Base-by-base conservation (phyloP, 1,139 yeast species). In the Lodderomyces parapsilosis region DNA sequence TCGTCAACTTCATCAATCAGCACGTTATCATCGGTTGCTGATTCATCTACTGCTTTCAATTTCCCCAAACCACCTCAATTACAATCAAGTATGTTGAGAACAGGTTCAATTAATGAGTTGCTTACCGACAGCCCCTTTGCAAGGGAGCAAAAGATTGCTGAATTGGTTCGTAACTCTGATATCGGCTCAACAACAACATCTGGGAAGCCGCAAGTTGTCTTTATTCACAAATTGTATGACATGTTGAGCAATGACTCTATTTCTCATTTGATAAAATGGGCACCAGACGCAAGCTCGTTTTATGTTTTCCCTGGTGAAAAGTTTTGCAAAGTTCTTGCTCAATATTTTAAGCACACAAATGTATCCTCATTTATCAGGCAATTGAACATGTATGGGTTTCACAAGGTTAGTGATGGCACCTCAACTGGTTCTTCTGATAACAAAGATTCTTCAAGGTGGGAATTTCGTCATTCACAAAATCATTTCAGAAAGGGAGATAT, bases 331-430 rank as follows among this genome's bases (percentile, higher is more conserved):
- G 78, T 80, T 20, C 64, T 85, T 49, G 76, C 86, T 40, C 78
- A 73, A 42, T 85, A 83, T 61, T 85, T 85, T 64, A 85, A 85
- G 57, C 93, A 85, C 59, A 83, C 88, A 34, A 85, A 85, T 56
- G 83, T 84, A 41, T 87, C 91, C 0, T 80, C 87, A n/a, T 85
- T 85, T 60, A 86, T 85, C 22, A 74, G 93, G 43, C 93, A 85
- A 55, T 58, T 85, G 46, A 86, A 85, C 62, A 85, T 85, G 88
- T 85, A 85, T 57, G 93, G 89, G 8, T 84, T 84, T 61, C 91
- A 85, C 58, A 85, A 85, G 60, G 88, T 84, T 14, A 72, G 70
- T 53, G 76, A 70, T 44, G 11, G 40, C 37, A 30, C 30, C 22
- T 33, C 39, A 25, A 27, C 40, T 13, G 15, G 37, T 25, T 23